A percentile compares a stretch with the other conserved stretches of the same genome.
Conservation (phyloP, 2,329 filamentous ascomycete genomes). For the Aureobasidium melanogenum region DNA sequence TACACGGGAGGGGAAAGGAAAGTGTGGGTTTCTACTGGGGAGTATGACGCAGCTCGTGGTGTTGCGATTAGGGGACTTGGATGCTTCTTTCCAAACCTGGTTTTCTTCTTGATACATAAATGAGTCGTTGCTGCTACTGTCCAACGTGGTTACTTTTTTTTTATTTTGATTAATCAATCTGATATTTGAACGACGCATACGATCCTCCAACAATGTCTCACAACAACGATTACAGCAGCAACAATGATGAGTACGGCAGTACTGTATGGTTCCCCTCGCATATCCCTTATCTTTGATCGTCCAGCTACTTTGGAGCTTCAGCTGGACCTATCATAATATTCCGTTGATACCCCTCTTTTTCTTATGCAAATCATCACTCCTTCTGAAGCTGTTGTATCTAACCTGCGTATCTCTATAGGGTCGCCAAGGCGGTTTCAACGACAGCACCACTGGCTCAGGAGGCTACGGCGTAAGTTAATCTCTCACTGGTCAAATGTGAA, state of each 20-base stretch:
- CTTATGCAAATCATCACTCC: not conserved
- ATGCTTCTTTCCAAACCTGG: no score
- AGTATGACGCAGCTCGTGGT: not conserved
- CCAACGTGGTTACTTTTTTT: not conserved
- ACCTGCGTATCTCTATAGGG: not conserved
- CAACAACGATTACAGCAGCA: conserved; percentile 4
- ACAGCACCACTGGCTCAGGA: not conserved
- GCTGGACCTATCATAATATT: not conserved
- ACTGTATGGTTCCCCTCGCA: not conserved
- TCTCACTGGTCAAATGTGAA: not conserved
- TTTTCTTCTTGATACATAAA: no score
- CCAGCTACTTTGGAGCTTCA: not conserved
- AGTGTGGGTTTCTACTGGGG: not conserved
- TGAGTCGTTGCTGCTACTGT: no score
- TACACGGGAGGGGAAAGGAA: not conserved
- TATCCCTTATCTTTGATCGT: not conserved
- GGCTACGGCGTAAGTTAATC: not conserved
- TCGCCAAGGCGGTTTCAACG: conserved; percentile 1
- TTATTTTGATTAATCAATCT: not conserved
- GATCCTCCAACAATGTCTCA: conserved; percentile 1
- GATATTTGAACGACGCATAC: not conserved
- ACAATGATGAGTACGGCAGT: conserved; percentile 8
- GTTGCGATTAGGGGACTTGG: not conserved
- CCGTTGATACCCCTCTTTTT: not conserved
- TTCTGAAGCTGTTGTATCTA: not conserved